phyloP scores from a whole-genome alignment of 23 red algal species.

The Agarophyton chilense region DNA sequence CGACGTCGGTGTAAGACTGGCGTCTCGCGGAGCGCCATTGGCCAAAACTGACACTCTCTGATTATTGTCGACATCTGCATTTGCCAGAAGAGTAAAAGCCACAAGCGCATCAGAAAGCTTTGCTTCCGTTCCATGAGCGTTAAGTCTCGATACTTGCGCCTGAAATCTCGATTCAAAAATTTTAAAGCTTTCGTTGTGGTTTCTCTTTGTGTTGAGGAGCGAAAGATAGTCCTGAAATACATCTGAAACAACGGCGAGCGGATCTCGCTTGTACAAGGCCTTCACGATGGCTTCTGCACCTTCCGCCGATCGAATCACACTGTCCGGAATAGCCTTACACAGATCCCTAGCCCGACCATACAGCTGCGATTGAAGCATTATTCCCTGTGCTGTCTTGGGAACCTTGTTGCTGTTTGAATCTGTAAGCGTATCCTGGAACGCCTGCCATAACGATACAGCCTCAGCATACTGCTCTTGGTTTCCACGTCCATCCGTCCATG shows the following conservation, averaged over 20 bases:
- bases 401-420: neutral
- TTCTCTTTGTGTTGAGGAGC: neutral
- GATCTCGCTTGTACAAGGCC: slow-evolving; percentile 3
- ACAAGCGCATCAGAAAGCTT: slow-evolving; percentile 15
- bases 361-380: slow-evolving; percentile 42
- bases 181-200: slow-evolving; percentile 10
- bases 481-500: neutral
- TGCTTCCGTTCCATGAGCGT: neutral
- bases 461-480: slow-evolving; percentile 21
- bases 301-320: neutral
- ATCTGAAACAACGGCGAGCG: slow-evolving; percentile 14
- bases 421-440: slow-evolving; percentile 8
- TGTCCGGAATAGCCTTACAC: slow-evolving; percentile 3
- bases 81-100: slow-evolving; percentile 22
- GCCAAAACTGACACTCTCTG: slow-evolving; percentile 40
- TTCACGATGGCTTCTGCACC: slow-evolving; percentile 25
- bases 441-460: neutral
- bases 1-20: neutral
- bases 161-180: slow-evolving; percentile 18
- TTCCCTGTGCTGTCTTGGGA: neutral
- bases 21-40: neutral
- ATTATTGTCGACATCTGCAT: slow-evolving; percentile 23
- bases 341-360: slow-evolving; percentile 22
- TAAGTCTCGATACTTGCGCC: slow-evolving; percentile 14
- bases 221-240: neutral